These are phyloP conservation scores for Russula dissimulans DNA, from an alignment of 768 basidiomycete species.

Conservation along the genomic window DNA sequence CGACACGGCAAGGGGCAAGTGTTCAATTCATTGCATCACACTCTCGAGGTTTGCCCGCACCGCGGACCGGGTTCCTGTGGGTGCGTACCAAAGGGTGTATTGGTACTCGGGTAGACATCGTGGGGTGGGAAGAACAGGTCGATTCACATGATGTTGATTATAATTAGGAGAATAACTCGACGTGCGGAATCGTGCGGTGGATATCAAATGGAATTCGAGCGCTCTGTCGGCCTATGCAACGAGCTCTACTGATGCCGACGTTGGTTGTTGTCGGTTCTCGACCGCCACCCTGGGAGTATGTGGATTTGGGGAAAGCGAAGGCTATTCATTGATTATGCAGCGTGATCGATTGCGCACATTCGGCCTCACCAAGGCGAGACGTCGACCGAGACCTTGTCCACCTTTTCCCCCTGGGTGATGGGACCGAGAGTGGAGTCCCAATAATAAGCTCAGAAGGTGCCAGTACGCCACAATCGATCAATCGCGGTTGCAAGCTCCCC, in stretches of 20 bases:
- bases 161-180: neutral
- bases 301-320: conserved; percentile 8
- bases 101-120: neutral
- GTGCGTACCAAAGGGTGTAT: neutral
- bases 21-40: neutral
- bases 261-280: neutral
- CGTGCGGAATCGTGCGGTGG: neutral
- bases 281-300: neutral
- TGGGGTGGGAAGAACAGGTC: neutral
- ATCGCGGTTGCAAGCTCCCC: neutral
- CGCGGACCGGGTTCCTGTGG: conserved; percentile 10
- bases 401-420: neutral
- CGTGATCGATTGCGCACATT: conserved; percentile 3
- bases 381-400: conserved; percentile 2
- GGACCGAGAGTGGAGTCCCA: neutral
- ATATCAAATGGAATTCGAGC: neutral
- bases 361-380: neutral
- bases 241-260: conserved; percentile 4
- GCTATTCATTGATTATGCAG: neutral
- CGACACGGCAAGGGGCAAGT: neutral
- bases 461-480: conserved; percentile 15
- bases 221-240: neutral
- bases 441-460: neutral
- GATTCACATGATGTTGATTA: neutral
- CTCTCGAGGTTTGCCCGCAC: conserved; percentile 10